A percentile compares a stretch with the other conserved stretches of the same genome.
phyloP scores from a whole-genome alignment of 2,329 filamentous ascomycete genomes.

The Aspergillus sp. region DNA sequence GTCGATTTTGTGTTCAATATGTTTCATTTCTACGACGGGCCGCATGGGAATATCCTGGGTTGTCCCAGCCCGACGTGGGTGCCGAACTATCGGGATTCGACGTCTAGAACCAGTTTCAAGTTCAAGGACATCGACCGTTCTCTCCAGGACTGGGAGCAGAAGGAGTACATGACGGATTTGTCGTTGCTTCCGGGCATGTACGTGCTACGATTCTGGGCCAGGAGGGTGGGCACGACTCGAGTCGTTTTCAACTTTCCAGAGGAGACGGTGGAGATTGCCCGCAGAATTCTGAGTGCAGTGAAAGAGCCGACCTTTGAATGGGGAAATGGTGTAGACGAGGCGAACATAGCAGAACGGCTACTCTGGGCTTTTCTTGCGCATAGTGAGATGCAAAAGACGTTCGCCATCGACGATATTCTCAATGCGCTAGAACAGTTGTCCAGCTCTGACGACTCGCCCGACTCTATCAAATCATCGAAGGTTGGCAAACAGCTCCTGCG shows the following conservation, averaged over 20 bases:
- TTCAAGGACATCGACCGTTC: background rate
- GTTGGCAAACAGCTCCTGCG: background rate
- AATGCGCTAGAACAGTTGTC: background rate
- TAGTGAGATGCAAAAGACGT: background rate
- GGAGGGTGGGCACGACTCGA: constrained; percentile 1
- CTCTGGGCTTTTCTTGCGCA: constrained; percentile 3
- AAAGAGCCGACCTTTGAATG: background rate
- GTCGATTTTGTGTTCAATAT: background rate
- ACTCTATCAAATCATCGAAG: background rate
- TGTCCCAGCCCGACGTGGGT: constrained; percentile 4
- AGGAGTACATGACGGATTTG: constrained; percentile 2
- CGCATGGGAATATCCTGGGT: background rate
- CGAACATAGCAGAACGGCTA: background rate
- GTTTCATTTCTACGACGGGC: background rate
- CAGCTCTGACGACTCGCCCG: background rate
- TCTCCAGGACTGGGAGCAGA: constrained; percentile 5
- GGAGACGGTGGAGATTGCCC: constrained; percentile 1
- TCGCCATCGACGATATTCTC: background rate
- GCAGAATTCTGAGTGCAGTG: background rate
- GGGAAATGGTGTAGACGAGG: background rate
- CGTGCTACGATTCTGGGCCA: constrained; percentile 4
- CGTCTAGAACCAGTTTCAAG: background rate
- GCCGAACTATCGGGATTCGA: background rate
- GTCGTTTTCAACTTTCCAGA: background rate
- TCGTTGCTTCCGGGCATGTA: constrained; percentile 1